Evolutionary conservation across 768 basidiomycete species (phyloP), one percentile per base, ranked within the genome.

Genomic region (Udeniomyces megalosporus): DNA sequence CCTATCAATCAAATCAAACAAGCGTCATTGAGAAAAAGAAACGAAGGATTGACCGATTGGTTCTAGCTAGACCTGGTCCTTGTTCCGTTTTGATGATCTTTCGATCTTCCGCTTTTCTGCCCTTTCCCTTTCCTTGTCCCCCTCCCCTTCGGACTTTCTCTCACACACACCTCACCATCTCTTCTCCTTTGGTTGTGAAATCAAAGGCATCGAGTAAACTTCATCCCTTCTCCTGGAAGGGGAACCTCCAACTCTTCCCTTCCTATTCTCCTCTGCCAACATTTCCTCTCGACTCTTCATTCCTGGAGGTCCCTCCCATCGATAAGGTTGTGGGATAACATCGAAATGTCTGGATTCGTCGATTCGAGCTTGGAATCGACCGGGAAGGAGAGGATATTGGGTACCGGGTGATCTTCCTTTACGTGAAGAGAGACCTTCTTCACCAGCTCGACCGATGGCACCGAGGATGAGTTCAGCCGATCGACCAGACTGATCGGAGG

Each of bases 381-480:
- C 56, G 8, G 62, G 48, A 15, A 24, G 29, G 49, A 63, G n/a
- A 14, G 15, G 20, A 44, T 51, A 45, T 22, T 46, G 28, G 12
- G 29, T 26, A 14, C 62, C 62, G 1, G 56, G 48, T 11, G 31
- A 17, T 8, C 22, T 24, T 10, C 56, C 56, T 6, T 32, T 7
- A 8, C 62, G 55, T 8, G 58, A 68, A 66, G 48, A 46, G 65
- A 74, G 57, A 17, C 77, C 78, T 53, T 77, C 75, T 64, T 75
- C 69, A 2, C 89, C 85, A 2, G 95, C 95, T 64, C 95, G 79
- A 67, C 89, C 88, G 62, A 99, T 76, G 10, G 95, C 81, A 12
- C 93, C 93, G 1, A 84, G 82, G 61, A 99, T 80, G 46, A 99
- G 76, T 69, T 97, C 93, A 48, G 89, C 88, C 17, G 91, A 85